These are phyloP conservation scores for Triticum turgidum DNA, from an alignment of 176 grass and related monocot species.

Conservation along the genomic window DNA sequence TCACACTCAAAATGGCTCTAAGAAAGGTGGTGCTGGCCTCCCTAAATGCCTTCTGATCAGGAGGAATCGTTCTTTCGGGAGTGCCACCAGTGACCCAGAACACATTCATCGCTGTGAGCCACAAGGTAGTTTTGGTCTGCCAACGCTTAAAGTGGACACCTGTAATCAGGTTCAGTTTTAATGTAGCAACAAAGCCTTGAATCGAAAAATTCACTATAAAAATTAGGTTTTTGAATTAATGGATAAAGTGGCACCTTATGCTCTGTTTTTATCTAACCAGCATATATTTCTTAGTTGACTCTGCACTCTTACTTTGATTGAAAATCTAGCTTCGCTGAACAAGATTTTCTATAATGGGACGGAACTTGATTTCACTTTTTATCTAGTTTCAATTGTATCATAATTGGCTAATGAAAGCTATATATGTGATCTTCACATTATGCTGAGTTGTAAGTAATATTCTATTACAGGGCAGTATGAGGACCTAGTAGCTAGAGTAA, in stretches of 20 bases:
- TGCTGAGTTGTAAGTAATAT: background rate
- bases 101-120: too few relatives aligned
- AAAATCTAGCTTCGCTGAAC: background rate
- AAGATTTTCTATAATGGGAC: background rate
- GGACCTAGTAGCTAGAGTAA: constrained; percentile 74
- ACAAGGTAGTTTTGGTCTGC: too few relatives aligned
- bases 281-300: background rate
- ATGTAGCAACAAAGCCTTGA: too few relatives aligned
- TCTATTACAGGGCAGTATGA: constrained; percentile 64
- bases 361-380: background rate
- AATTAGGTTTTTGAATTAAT: too few relatives aligned
- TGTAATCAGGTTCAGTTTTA: too few relatives aligned
- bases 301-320: background rate
- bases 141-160: too few relatives aligned
- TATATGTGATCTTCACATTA: background rate
- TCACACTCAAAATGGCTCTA: too few relatives aligned
- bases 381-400: background rate
- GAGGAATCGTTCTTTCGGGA: too few relatives aligned
- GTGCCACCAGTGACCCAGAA: too few relatives aligned
- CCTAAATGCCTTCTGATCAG: too few relatives aligned
- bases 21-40: too few relatives aligned
- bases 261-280: background rate
- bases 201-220: background rate
- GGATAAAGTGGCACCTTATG: too few relatives aligned
- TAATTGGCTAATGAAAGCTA: background rate